Base-by-base conservation (phyloP, 1,284 basidiomycete species). In the Cryptococcus amylolentus region DNA sequence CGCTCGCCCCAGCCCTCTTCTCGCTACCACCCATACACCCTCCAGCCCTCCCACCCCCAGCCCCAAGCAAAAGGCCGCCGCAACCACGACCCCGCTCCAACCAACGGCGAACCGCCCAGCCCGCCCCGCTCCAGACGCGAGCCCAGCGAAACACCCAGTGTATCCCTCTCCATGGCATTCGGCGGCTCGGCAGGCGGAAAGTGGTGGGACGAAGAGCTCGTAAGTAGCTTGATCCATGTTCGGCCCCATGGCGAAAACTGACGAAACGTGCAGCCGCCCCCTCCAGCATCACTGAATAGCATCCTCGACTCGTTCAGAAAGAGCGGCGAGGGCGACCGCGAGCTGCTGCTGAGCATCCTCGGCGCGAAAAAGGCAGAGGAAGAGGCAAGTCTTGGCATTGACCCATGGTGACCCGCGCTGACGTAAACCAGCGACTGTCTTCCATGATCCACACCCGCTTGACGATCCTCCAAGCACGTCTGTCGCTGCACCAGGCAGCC, bases 311-410 rank as follows among this genome's bases (percentile, higher is more conserved):
- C 91, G 14, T 94, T 92, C 79, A 83, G 83, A 61, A 78, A 84
- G 42, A 88, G 86, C 66, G 91, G 91, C 56, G 88, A 92, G 63
- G 91, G 89, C 48, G 91, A 94, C 81, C 82, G 90, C 41, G 89
- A 92, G 55, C 87, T 92, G 84, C 81, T 94, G 27, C 81, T 93
- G 49, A 84, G 88, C 64, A 88, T 94, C 82, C 80, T 94, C 52
- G 89, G 87, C 61, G 90, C 91, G 72, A 93, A 94, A 79, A 84
- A 85, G 58, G 86, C 90, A 26, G 91, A 94, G 73, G 91, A 94
- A 73, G 88, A 92, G 83, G 86, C 86, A 46, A 55, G 81, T 73
- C 38, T 14, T 31, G 4, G 26, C n/a, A 18, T 13, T 42, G 5
- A 26, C 23, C 23, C 10, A 40, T 10, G 12, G n/a, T 28, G 10